Base-by-base conservation (phyloP, 331 rosid species). In the Erythrophleum ivorense region DNA sequence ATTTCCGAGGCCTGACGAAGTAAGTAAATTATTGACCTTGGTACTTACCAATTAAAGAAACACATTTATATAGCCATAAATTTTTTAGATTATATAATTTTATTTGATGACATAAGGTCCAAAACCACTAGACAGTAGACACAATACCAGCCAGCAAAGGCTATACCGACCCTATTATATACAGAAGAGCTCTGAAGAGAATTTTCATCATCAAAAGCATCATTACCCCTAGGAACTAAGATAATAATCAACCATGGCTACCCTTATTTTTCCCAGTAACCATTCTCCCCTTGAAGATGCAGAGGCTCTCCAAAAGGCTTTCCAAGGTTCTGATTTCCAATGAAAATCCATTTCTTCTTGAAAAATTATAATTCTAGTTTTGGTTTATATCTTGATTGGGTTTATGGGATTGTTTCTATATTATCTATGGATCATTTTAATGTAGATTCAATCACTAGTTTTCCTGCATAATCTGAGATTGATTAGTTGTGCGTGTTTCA, bases 231-330 rank as follows among this genome's bases (percentile, higher is more conserved):
- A 68, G 60, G 53, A n/a, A 53, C 67, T n/a, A 79, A 74, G 65
- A 67, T 49, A 50, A 19, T 4, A 36, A 49, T 78, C 82, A 75
- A 55, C 57, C 40, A 84, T 84, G 90, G 86, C 88, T 63, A 84
- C 90, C 71, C 82, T 82, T 71, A 41, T 81, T 84, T 67, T 55
- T 58, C 85, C 87, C 65, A 18, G 2, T 40, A 41, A 53, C 50
- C 68, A 71, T 77, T 86, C 87, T 24, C 79, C 83, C 3, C 29
- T 63, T 66, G 83, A 31, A 41, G 89, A 86, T 86, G 89, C 89
- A 64, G 89, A 86, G 73, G 81, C 79, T 83, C 81, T 86, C 79
- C 58, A 46, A 1, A 84, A 81, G 52, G 78, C 90, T 64, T 50
- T 87, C 57, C 7, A 81, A 78, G 90, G 90, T 85, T 40, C 19